Evolutionary conservation across 1,284 basidiomycete species (phyloP).

Genomic region (Coniophora puteana): DNA sequence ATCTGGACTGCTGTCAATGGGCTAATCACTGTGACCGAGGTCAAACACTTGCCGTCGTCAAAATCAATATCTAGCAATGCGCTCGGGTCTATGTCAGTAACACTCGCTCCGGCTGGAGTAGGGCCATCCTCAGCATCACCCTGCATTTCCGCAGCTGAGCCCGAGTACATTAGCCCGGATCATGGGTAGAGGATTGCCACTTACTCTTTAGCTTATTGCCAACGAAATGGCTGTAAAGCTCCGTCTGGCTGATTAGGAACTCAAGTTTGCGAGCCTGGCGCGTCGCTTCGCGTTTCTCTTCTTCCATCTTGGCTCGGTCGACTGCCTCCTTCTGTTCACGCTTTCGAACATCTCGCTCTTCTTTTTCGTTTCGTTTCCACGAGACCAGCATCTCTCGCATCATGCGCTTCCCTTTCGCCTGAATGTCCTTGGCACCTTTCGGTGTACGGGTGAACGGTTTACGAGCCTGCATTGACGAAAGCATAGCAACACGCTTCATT

Average conservation of each 20-base stretch:
- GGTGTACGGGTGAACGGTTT: conserved; percentile 76
- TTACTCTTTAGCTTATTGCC: conserved; percentile 96
- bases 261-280: conserved; percentile 96
- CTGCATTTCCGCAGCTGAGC: conserved; percentile 83
- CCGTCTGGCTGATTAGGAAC: conserved; percentile 98
- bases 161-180: conserved; percentile 12
- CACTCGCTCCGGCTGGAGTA: conserved; percentile 57
- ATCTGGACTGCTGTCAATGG: conserved; percentile 43
- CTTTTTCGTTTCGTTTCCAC: conserved; percentile 98
- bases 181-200: conserved; percentile 24
- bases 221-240: conserved; percentile 99
- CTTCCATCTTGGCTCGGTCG: conserved; percentile 89
- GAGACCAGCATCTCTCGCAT: conserved; percentile 96
- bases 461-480: conserved; percentile 80
- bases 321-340: conserved; percentile 93
- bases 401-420: conserved; percentile 82
- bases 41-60: conserved; percentile 71
- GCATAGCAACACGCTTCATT: conserved; percentile 73
- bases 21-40: background rate
- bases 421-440: conserved; percentile 85
- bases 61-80: conserved; percentile 85
- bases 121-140: conserved; percentile 52
- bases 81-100: conserved; percentile 48
- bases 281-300: conserved; percentile 94
- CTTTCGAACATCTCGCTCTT: conserved; percentile 89